Base-by-base conservation (phyloP, 73 alveolate species). In the Uronychia binucleata region DNA sequence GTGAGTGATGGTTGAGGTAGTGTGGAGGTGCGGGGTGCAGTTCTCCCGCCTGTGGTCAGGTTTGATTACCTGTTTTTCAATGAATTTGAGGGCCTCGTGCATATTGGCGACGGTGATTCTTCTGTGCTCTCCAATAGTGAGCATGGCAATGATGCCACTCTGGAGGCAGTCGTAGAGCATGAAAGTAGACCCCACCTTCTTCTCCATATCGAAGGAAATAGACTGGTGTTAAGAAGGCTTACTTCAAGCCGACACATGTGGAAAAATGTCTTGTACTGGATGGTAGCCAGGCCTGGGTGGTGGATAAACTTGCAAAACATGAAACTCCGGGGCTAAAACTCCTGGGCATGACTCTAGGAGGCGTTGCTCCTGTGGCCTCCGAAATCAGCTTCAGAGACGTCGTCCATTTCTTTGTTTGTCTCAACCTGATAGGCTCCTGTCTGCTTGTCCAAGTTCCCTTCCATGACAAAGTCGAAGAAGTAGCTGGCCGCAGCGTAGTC, bases 61-160 rank as follows among this genome's bases (percentile, higher is more conserved):
- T n/a, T n/a, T n/a, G n/a, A n/a, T 90, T 28, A 90, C 95, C 31
- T 74, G 81, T 82, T 86, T 92, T 59, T 85, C 78, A 19, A 92
- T 89, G 75, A 92, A 92, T 33, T 92, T 85, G 1, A 92, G 82
- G 0, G 95, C 94, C 35, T 92, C 95, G 58, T 77, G 83, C 95
- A 92, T 89, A 81, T 80, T 84, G 57, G 86, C 88, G 33, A 85
- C 92, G 0, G 92, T 57, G 33, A 90, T 87, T 80, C 79, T 59
- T 46, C 90, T 60, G 74, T 85, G 93, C 27, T 75, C 92, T 0
- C 97, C 98, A 26, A 96, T 94, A 31, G 98, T 91, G 57, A 94
- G 79, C 84, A 96, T 76, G 8, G 97, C 97, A n/a, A 96, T 85
- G 14, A 94, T 96, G 31, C 95, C 95, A 32, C 90, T 77, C 74